Conservation (phyloP, 2,329 filamentous ascomycete genomes). For the Aureobasidium vineae region DNA sequence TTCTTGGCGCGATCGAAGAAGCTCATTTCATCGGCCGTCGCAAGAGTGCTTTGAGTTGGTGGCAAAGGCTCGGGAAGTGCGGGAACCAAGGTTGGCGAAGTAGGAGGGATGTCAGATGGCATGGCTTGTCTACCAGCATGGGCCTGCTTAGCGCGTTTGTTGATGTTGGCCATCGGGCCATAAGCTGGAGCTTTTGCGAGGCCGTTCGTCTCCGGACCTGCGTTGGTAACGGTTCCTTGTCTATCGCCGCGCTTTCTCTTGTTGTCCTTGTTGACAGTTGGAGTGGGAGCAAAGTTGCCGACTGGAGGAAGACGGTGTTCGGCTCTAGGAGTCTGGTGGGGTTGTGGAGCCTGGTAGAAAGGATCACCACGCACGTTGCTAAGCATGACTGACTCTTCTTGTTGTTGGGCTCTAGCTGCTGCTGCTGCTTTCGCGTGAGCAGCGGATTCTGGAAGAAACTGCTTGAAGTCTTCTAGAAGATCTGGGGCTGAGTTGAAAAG, state of each 20-base stretch:
- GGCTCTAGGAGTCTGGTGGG: conserved; percentile 50
- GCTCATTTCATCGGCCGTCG: conserved; percentile 77
- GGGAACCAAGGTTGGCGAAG: conserved; percentile 86
- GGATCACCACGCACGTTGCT: conserved; percentile 61
- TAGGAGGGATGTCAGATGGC: conserved; percentile 57
- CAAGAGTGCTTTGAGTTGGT: conserved; percentile 69
- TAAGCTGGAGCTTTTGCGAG: conserved; percentile 19
- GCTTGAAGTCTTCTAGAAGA: conserved; percentile 96
- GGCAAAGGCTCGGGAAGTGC: conserved; percentile 83
- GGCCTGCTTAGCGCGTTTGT: conserved; percentile 69
- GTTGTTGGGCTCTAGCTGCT: conserved; percentile 60
- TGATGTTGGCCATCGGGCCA: conserved; percentile 28
- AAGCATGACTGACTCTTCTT: conserved; percentile 64
- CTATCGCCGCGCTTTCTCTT: conserved; percentile 50
- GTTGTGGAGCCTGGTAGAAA: conserved; percentile 45
- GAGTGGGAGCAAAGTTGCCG: conserved; percentile 85
- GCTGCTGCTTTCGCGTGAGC: conserved; percentile 62
- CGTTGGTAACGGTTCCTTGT: conserved; percentile 24
- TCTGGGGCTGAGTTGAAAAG: conserved; percentile 93
- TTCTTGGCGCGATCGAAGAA: conserved; percentile 99
- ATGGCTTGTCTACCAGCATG: conserved; percentile 62
- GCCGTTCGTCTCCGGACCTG: conserved; percentile 19
- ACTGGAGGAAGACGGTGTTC: conserved; percentile 72
- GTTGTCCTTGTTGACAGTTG: conserved; percentile 80
- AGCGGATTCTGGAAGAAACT: conserved; percentile 90